Percentiles rank a stretch among this genome's conserved stretches.
Conservation (phyloP, 495 filamentous ascomycete species). For the Talaromyces stipitatus region DNA sequence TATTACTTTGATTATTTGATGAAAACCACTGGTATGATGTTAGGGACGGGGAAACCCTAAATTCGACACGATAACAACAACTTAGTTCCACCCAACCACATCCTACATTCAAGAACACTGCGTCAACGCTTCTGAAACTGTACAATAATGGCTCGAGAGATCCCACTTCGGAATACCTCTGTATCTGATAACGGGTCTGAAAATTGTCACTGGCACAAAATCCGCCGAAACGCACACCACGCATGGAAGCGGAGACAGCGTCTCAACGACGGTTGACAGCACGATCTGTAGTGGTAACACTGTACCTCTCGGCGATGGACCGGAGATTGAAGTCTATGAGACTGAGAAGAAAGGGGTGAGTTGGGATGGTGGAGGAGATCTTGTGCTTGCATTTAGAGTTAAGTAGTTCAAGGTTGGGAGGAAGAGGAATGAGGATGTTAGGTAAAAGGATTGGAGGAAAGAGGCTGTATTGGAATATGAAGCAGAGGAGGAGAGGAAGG, state of each 20-base stretch:
- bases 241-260: background rate
- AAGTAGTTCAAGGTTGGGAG: background rate
- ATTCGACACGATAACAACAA: background rate
- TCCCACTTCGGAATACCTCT: background rate
- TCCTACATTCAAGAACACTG: background rate
- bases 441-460: background rate
- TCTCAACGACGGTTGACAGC: background rate
- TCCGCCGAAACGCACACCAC: background rate
- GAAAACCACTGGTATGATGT: background rate
- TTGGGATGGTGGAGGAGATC: background rate
- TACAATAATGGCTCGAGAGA: background rate
- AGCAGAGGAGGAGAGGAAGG: background rate
- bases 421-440: background rate
- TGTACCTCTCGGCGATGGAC: background rate
- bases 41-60: background rate
- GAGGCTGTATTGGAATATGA: background rate
- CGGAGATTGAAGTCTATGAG: background rate
- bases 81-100: background rate
- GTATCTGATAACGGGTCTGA: conserved; percentile 17
- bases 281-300: background rate
- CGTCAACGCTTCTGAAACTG: background rate
- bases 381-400: background rate
- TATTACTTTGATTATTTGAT: background rate
- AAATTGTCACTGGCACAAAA: conserved; percentile 12
- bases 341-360: background rate